Conservation (phyloP, 257 asterid species). For the Solanum sitiens region DNA sequence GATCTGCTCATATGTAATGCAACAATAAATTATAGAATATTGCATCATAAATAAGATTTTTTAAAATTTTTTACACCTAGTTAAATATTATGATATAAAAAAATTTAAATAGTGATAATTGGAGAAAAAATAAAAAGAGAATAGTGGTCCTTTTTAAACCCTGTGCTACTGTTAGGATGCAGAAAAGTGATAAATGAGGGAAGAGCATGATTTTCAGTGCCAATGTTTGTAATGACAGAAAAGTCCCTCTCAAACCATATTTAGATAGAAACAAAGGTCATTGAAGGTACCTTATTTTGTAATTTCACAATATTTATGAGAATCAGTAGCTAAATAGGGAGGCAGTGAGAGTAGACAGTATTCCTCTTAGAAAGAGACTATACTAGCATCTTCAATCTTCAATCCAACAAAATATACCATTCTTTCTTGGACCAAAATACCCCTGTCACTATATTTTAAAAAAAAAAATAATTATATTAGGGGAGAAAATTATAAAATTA, state of each 20-base stretch:
- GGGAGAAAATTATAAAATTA: too few relatives aligned
- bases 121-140: background rate
- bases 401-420: background rate
- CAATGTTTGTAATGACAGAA: constrained; percentile 47
- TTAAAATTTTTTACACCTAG: background rate
- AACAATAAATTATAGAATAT: background rate
- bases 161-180: constrained; percentile 35
- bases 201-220: constrained; percentile 92
- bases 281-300: background rate
- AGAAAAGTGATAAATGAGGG: background rate
- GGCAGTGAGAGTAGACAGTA: background rate
- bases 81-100: background rate
- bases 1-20: background rate
- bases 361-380: background rate
- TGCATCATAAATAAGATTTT: background rate
- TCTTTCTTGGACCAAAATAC: background rate
- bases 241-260: constrained; percentile 51
- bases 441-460: background rate
- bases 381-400: constrained; percentile 4
- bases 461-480: too few relatives aligned
- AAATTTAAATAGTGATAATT: background rate
- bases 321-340: constrained; percentile 26
- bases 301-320: constrained; percentile 12
- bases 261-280: constrained; percentile 29
- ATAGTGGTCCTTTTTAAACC: constrained; percentile 12